Evolutionary conservation across 352 stramenopile genomes (phyloP), one percentile per base, ranked within the genome.

Genomic region (Phytophthora aleatoria): DNA sequence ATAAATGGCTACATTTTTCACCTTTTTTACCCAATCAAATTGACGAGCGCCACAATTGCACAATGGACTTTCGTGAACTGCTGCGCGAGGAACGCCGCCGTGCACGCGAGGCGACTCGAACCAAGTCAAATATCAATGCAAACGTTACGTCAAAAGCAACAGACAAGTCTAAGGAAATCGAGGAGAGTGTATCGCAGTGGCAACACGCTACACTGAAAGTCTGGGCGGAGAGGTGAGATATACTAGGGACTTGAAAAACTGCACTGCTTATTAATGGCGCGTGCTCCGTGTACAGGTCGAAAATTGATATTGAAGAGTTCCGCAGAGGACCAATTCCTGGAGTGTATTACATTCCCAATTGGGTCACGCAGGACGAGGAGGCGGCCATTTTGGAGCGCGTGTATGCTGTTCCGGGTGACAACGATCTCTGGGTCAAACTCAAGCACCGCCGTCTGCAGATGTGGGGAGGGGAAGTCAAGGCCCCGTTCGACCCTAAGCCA

Each of bases 401-500:
- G 8, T 82, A 90, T 50, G 69, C 72, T 8, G 70, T 80, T 7
- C 72, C 73, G 0, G 52, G 71, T 31, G 59, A 76, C 48, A 66
- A 56, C 53, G 54, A 61, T 35, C 57, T 54, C 11, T 92, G 81
- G 84, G 81, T 92, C 5, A 64, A 70, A n/a, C 73, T 92, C 35
- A 88, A 85, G 52, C 73, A 73, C 53, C 84, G 84, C 0, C 74
- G 82, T 1, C 70, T 92, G 61, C 84, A 92, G 54, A 87, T 89
- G 70, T 87, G 76, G 71, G 81, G 84, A 52, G 84, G 84, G 44
- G 66, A 87, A 51, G 84, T 92, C 31, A 87, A 78, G 38, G 36
- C 50, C 8, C 80, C 76, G 12, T 91, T 89, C 61, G 42, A 52
- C 0, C 64, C 76, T 7, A 61, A 78, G 44, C 64, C 69, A 8